These are phyloP conservation scores for Flaveria floridana DNA, from an alignment of 140 eudicot genomes.

Conservation along the genomic window DNA sequence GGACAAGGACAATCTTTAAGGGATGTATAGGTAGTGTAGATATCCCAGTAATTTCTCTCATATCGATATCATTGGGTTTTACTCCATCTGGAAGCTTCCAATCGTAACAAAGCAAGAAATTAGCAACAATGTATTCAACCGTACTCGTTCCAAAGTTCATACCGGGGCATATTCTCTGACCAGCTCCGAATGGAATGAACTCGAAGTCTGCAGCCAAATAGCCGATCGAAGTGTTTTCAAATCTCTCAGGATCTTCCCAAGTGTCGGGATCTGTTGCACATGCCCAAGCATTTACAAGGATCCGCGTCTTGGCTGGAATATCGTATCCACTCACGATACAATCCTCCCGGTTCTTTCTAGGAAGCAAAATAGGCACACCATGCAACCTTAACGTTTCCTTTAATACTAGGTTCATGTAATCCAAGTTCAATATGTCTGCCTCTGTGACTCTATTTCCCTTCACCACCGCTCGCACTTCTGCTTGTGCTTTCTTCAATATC, in stretches of 20 bases:
- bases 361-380: constrained; percentile 23
- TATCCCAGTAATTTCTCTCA: not conserved
- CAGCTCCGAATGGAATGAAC: constrained; percentile 3
- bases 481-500: constrained; percentile 35
- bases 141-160: constrained; percentile 6
- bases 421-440: constrained; percentile 13
- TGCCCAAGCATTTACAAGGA: not conserved
- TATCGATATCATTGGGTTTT: constrained; percentile 1
- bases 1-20: not conserved
- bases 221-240: not conserved
- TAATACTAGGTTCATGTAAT: not conserved
- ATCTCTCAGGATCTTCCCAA: constrained; percentile 18
- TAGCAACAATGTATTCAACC: not conserved
- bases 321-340: not conserved
- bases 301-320: constrained; percentile 12
- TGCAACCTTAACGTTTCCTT: constrained; percentile 24
- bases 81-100: constrained; percentile 6
- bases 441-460: constrained; percentile 23
- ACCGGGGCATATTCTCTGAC: constrained; percentile 6
- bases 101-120: not conserved
- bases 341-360: constrained; percentile 2
- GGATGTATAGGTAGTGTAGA: constrained; percentile 7
- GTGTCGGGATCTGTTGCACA: constrained; percentile 7
- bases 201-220: not conserved
- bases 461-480: constrained; percentile 29